These are phyloP conservation scores for Chaetomiaceae sp. DNA, from an alignment of 2,329 filamentous ascomycete genomes.

Conservation along the genomic window DNA sequence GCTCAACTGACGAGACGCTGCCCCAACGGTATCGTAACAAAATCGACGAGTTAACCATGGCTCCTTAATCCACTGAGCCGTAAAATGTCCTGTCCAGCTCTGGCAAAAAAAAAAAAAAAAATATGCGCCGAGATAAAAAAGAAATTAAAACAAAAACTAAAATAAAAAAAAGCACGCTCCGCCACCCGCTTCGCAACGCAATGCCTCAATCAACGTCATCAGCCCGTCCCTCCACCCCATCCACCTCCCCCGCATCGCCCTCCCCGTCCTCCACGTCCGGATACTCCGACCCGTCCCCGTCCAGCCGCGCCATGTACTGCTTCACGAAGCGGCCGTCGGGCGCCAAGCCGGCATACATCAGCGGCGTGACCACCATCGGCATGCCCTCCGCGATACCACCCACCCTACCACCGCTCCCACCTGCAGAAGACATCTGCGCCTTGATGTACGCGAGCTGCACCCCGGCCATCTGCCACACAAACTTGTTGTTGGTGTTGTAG, in stretches of 20 bases:
- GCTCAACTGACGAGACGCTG: too few relatives aligned
- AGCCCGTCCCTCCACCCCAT: conserved; percentile 3
- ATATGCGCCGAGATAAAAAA: too few relatives aligned
- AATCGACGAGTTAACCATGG: too few relatives aligned
- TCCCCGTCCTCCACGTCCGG: conserved; percentile 2
- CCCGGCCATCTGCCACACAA: conserved; percentile 45
- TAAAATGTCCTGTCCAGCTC: too few relatives aligned
- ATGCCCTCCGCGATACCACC: conserved; percentile 15
- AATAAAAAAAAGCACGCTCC: background rate
- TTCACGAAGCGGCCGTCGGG: conserved; percentile 23
- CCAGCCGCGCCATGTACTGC: conserved; percentile 21
- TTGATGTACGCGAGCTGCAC: conserved; percentile 45
- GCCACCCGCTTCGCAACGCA: too few relatives aligned
- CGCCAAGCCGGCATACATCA: conserved; percentile 24
- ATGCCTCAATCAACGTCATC: conserved; percentile 13
- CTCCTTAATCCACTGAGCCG: too few relatives aligned
- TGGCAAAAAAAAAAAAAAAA: too few relatives aligned
- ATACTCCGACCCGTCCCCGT: conserved; percentile 20
- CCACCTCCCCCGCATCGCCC: conserved; percentile 1
- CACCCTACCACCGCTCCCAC: background rate
- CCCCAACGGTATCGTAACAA: too few relatives aligned
- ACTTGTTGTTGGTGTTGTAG: conserved; percentile 24
- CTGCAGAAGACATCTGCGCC: conserved; percentile 23
- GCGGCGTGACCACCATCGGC: conserved; percentile 18
- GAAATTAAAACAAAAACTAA: background rate